Evolutionary conservation across 495 filamentous ascomycete genomes (phyloP).

Genomic region (Neurospora sp.): DNA sequence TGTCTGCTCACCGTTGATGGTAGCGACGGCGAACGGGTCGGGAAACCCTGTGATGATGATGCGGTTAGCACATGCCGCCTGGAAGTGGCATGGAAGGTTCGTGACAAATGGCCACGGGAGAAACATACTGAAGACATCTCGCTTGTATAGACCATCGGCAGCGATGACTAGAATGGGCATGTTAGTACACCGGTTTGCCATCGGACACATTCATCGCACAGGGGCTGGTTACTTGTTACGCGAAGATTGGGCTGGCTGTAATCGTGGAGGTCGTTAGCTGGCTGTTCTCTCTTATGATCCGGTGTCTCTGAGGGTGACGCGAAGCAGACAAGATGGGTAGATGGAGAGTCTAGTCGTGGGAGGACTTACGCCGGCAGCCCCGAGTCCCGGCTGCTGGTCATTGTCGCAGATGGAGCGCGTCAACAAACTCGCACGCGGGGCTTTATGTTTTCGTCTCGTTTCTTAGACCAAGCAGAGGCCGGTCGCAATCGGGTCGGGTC

Average conservation of each 20-base stretch:
- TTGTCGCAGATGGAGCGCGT: conserved; percentile 12
- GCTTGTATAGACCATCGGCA: conserved; percentile 95
- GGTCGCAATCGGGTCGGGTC: neutral
- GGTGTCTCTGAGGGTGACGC: neutral
- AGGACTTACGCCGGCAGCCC: conserved; percentile 22
- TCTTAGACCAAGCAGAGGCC: conserved; percentile 3
- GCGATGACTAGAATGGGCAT: conserved; percentile 68
- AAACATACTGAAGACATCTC: conserved; percentile 91
- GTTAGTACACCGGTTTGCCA: conserved; percentile 8
- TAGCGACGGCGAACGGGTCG: conserved; percentile 95
- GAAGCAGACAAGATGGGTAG: neutral
- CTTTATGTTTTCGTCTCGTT: conserved; percentile 5
- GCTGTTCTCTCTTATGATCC: neutral
- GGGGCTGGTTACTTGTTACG: conserved; percentile 49
- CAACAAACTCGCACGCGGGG: conserved; percentile 6
- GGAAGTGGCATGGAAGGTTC: neutral
- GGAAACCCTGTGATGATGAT: conserved; percentile 63
- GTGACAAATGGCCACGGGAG: conserved; percentile 10
- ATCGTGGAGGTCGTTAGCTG: conserved; percentile 9
- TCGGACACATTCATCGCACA: neutral
- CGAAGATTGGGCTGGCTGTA: conserved; percentile 51
- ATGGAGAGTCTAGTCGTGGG: neutral
- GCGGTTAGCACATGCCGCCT: neutral
- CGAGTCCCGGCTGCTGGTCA: conserved; percentile 22
- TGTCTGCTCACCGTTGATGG: conserved; percentile 92